Conservation (phyloP, 2,329 filamentous ascomycete genomes). For the Aphanoascus verrucosus region DNA sequence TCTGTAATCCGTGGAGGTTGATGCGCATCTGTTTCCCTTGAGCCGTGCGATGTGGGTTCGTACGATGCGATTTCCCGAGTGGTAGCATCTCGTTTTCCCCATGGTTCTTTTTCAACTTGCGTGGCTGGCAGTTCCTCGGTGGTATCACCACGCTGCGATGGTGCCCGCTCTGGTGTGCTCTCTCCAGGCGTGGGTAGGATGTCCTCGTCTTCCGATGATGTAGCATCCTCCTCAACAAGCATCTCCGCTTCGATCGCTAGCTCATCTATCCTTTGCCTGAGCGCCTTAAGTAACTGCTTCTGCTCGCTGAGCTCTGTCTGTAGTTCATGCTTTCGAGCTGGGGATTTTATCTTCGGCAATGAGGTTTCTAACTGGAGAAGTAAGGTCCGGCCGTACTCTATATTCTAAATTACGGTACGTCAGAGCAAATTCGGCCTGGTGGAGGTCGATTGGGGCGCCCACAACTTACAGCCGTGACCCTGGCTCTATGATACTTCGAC, state of each 20-base stretch:
- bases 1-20: not conserved
- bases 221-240: constrained; percentile 5
- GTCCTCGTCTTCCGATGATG: constrained; percentile 20
- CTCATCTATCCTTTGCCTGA: constrained; percentile 27
- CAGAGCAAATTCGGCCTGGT: not conserved
- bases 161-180: constrained; percentile 9
- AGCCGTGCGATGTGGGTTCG: not conserved
- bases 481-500: constrained; percentile 35
- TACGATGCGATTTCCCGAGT: too few species aligned
- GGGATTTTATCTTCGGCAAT: constrained; percentile 31
- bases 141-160: constrained; percentile 9
- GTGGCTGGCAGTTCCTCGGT: constrained; percentile 6
- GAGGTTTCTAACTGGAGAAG: constrained; percentile 34
- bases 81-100: not conserved
- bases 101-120: constrained; percentile 2
- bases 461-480: constrained; percentile 31
- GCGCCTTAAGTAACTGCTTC: constrained; percentile 25
- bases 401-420: constrained; percentile 25
- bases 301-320: constrained; percentile 33
- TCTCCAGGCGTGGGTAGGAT: constrained; percentile 23
- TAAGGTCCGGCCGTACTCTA: constrained; percentile 36
- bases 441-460: not conserved
- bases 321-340: constrained; percentile 30
- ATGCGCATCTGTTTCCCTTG: not conserved
- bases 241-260: constrained; percentile 22